These are phyloP conservation scores for Coemansia aciculifera DNA, from an alignment of 192 early-diverging fungal species.

Conservation along the genomic window DNA sequence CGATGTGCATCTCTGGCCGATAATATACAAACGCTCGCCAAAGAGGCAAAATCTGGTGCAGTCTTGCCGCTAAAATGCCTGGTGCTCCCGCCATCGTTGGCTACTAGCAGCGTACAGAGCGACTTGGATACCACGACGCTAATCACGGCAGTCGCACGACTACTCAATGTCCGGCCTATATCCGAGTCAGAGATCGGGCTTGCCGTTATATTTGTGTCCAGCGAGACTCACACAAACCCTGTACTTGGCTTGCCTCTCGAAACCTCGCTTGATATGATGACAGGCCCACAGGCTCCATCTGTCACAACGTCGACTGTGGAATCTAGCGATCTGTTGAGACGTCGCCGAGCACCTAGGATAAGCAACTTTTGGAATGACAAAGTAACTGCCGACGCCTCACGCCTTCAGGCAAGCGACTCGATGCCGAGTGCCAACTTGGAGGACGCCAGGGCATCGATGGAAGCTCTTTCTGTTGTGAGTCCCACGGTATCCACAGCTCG, in stretches of 20 bases:
- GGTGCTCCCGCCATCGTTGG: conserved; percentile 14
- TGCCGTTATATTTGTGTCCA: conserved; percentile 31
- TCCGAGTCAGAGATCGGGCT: conserved; percentile 47
- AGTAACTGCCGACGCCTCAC: neutral
- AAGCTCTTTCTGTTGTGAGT: neutral
- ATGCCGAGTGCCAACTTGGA: neutral
- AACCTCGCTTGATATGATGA: neutral
- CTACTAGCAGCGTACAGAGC: neutral
- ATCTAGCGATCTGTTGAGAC: neutral
- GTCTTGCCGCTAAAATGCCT: neutral
- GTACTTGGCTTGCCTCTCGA: neutral
- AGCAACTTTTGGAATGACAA: conserved; percentile 28
- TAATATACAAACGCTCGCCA: neutral
- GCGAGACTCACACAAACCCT: conserved; percentile 31
- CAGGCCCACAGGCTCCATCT: neutral
- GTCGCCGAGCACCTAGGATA: conserved; percentile 10
- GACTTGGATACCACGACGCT: neutral
- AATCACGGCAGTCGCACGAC: conserved; percentile 9
- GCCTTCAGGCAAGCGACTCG: neutral
- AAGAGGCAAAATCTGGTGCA: neutral
- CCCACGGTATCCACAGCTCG: neutral
- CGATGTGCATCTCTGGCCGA: neutral
- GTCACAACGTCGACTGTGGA: neutral
- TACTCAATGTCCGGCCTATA: conserved; percentile 21
- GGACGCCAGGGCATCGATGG: neutral